Evolutionary conservation across 805 yeast genomes (phyloP), one percentile per base, ranked within the genome.

Genomic region (Yarrowia bubula): DNA sequence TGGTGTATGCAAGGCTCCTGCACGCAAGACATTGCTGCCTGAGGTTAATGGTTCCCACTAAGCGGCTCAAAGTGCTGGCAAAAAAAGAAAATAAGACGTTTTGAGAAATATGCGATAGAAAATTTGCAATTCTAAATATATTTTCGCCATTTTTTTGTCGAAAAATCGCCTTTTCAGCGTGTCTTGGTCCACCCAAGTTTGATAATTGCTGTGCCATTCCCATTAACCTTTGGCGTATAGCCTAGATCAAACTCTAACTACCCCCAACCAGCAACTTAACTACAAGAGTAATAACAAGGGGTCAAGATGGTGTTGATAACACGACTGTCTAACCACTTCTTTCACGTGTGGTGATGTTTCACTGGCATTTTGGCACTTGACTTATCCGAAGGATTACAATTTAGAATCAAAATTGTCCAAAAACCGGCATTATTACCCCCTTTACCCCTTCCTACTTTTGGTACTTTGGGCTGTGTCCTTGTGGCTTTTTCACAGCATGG

Each of bases 21-120:
- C 55, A 48, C 32, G 41, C 41, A 11, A 35, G 55, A 48, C 55
- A 48, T 48, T 48, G 55, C 55, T 48, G 55, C 55, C 55, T 48
- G 55, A 48, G 41, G 41, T 18, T 48, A 48, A 32, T 10, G 53
- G 3, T 4, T 44, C 3, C 7, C 10, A 13, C 33, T 28, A 14
- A 14, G 50, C 4, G 48, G 33, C 7, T 31, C 9, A 9, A 18
- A n/a, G 31, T 18, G 18, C n/a, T 5, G 3, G 3, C 8, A 6
- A 11, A 10, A 31, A 17, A n/a, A 4, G n/a, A 8, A 13, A 8
- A 13, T 28, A 1, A 3, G 28, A 22, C 14, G 9, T 7, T 22
- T 13, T 22, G 5, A 43, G 14, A 22, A 38, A n/a, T 10, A 8
- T n/a, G 15, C 15, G 1, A 14, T 14, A 4, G 13, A 2, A 5